phyloP scores from a whole-genome alignment of 108 stramenopile genomes.

The Nitzschia putrida region DNA sequence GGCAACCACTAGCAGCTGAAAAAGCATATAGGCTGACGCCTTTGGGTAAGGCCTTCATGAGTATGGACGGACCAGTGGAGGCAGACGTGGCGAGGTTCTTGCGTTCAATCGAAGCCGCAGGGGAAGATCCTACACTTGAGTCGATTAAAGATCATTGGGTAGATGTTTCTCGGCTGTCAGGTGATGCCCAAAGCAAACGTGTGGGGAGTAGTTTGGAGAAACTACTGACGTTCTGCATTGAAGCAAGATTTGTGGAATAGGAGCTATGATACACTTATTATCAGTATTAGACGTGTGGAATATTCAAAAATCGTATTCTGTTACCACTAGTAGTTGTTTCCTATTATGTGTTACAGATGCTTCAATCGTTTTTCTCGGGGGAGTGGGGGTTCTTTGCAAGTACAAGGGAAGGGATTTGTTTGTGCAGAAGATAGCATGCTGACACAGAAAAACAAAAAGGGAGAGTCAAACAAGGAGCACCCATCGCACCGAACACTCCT shows the following conservation, averaged over 20 bases:
- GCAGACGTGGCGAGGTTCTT: constrained; percentile 31
- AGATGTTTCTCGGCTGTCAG: constrained; percentile 30
- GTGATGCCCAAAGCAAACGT: constrained; percentile 31
- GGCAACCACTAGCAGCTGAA: neutral
- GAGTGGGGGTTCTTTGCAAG: constrained; percentile 70
- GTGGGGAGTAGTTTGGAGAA: constrained; percentile 25
- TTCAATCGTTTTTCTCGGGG: constrained; percentile 63
- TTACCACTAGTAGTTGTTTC: too few relatives aligned
- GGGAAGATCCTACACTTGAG: neutral
- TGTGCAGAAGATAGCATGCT: constrained; percentile 62
- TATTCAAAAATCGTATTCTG: too few relatives aligned
- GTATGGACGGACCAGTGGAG: constrained; percentile 29
- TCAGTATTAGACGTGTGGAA: too few relatives aligned
- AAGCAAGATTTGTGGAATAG: constrained; percentile 13
- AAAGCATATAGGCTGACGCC: neutral
- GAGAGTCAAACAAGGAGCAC: constrained; percentile 71
- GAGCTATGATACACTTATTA: too few relatives aligned
- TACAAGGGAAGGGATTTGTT: constrained; percentile 51
- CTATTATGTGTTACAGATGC: too few relatives aligned
- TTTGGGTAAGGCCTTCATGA: constrained; percentile 24
- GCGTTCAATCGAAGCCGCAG: constrained; percentile 1
- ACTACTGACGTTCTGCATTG: constrained; percentile 30
- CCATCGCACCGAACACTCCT: constrained; percentile 54
- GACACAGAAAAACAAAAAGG: constrained; percentile 78
- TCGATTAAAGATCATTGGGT: constrained; percentile 18